These are phyloP conservation scores for Metschnikowia proteae DNA, from an alignment of 805 yeast species.

Conservation along the genomic window DNA sequence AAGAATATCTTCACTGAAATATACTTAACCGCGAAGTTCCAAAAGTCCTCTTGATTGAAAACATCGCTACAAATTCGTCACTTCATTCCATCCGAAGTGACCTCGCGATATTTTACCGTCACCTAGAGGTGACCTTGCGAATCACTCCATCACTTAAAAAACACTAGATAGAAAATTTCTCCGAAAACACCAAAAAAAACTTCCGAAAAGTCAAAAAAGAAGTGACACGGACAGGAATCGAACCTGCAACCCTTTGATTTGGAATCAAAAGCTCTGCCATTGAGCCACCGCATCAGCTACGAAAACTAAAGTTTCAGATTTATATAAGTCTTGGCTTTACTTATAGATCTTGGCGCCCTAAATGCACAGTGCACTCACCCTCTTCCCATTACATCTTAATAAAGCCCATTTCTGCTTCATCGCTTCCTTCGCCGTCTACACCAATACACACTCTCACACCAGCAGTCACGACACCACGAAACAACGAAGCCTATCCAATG, in stretches of 20 bases:
- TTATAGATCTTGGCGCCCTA: too few relatives aligned
- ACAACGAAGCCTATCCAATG: too few relatives aligned
- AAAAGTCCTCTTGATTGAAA: too few relatives aligned
- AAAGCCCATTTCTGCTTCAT: not conserved
- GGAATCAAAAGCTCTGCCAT: constrained; percentile 25
- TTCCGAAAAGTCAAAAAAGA: constrained; percentile 3
- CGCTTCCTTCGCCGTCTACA: too few relatives aligned
- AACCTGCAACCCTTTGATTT: constrained; percentile 25
- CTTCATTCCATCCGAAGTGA: not conserved
- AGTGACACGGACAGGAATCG: constrained; percentile 24
- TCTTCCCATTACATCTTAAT: not conserved
- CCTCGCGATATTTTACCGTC: too few relatives aligned
- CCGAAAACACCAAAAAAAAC: not conserved
- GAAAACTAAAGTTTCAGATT: not conserved
- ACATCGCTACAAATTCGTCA: not conserved
- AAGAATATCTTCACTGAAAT: not conserved
- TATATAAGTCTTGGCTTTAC: too few relatives aligned
- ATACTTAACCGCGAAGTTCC: not conserved
- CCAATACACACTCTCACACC: not conserved
- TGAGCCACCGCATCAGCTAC: constrained; percentile 22
- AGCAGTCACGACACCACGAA: not conserved
- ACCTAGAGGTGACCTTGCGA: too few relatives aligned
- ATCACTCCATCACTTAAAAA: too few relatives aligned
- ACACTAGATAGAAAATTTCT: not conserved
- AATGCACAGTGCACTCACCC: too few relatives aligned